Percentiles rank a stretch among this genome's conserved stretches.
phyloP scores from a whole-genome alignment of 2,329 filamentous ascomycete species.

The Fonsecaea erecta region DNA sequence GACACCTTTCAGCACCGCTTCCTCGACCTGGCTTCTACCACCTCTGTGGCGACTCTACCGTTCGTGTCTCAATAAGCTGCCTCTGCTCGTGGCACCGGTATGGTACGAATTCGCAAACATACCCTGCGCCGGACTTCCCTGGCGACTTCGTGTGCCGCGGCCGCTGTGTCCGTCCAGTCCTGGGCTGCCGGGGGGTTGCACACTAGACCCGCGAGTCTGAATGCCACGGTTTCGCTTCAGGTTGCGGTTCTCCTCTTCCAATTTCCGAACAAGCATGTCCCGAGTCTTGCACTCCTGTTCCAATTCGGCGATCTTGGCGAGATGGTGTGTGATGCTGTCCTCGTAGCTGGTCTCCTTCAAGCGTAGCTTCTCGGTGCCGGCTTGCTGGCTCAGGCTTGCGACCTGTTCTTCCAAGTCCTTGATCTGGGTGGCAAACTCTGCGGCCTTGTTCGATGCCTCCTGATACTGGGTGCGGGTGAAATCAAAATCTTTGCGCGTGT shows the following conservation, averaged over 20 bases:
- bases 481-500: constrained; percentile 50
- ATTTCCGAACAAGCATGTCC: constrained; percentile 47
- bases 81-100: constrained; percentile 14
- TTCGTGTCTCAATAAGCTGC: constrained; percentile 32
- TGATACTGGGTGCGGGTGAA: constrained; percentile 55
- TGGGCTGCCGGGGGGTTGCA: constrained; percentile 37
- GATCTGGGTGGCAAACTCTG: constrained; percentile 47
- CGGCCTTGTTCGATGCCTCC: constrained; percentile 51
- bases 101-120: constrained; percentile 24
- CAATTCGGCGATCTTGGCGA: constrained; percentile 47
- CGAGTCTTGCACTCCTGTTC: constrained; percentile 44
- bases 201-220: constrained; percentile 39
- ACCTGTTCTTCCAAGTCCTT: constrained; percentile 47
- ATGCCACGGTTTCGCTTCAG: constrained; percentile 45
- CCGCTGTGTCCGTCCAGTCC: constrained; percentile 25
- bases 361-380: constrained; percentile 44
- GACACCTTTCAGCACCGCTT: neutral
- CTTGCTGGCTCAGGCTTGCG: constrained; percentile 44
- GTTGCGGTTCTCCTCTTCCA: constrained; percentile 52
- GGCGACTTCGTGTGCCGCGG: constrained; percentile 32
- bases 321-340: constrained; percentile 43
- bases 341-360: constrained; percentile 47
- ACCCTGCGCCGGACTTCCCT: constrained; percentile 34
- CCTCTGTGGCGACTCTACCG: constrained; percentile 12
- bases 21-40: neutral